A percentile compares a stretch with the other conserved stretches of the same genome.
Conservation (phyloP, 2,329 filamentous ascomycete species). For the Neurospora sp. region DNA sequence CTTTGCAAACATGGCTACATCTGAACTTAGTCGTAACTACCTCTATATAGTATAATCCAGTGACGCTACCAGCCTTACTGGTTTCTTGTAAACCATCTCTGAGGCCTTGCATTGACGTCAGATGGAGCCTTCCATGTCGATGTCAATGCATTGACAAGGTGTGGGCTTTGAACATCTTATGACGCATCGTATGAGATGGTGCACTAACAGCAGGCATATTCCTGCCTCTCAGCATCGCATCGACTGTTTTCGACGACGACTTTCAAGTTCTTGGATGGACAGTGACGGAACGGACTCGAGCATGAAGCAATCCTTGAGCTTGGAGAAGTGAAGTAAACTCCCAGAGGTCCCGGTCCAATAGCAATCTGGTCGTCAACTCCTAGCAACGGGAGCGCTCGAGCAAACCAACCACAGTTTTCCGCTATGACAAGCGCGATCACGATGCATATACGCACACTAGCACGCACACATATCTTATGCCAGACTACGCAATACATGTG, state of each 20-base stretch:
- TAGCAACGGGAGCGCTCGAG: background rate
- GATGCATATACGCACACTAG: background rate
- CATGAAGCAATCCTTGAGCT: background rate
- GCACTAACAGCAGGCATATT: background rate
- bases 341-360: background rate
- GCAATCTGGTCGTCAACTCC: background rate
- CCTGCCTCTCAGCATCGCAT: background rate
- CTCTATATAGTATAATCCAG: background rate
- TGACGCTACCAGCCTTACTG: background rate
- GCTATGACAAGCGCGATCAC: background rate
- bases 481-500: background rate
- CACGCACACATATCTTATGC: background rate
- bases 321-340: background rate
- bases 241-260: background rate
- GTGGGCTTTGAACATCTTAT: background rate
- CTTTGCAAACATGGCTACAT: background rate
- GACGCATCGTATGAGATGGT: background rate
- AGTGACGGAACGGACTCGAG: background rate
- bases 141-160: background rate
- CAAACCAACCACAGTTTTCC: background rate
- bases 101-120: background rate
- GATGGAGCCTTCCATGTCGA: background rate
- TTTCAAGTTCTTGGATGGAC: background rate
- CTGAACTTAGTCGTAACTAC: background rate
- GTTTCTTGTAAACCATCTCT: background rate